Conservation (phyloP, 176 grass and related monocot species). For the Chrysopogon serrulatus region DNA sequence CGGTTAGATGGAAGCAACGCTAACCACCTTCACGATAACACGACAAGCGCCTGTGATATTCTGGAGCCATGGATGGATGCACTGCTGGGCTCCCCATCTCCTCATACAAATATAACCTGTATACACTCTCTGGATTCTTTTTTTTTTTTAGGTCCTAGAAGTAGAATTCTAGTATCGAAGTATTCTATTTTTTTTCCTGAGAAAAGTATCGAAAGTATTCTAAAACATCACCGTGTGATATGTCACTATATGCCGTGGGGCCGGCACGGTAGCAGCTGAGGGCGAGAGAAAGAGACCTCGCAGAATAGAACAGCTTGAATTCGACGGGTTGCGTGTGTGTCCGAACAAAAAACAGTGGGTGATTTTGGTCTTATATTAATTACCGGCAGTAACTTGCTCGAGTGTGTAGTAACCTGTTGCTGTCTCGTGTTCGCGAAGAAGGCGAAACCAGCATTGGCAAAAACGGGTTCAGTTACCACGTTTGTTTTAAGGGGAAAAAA, state of each 20-base stretch:
- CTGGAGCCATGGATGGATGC: slow-evolving; percentile 5
- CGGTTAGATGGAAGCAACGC: slow-evolving; percentile 48
- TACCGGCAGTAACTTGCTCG: neutral
- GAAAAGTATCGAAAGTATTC: too few species aligned
- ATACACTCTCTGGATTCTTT: neutral
- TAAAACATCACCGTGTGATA: neutral
- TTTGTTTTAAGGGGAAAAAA: neutral
- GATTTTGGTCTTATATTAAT: neutral
- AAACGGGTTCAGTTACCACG: neutral
- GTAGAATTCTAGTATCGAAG: neutral
- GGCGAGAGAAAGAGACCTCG: slow-evolving; percentile 31
- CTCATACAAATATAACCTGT: neutral
- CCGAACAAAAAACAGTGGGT: neutral
- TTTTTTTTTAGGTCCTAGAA: neutral
- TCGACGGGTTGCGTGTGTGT: neutral
- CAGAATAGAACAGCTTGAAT: neutral
- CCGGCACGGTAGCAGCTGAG: slow-evolving; percentile 15
- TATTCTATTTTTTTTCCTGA: too few species aligned
- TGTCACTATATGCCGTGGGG: slow-evolving; percentile 17
- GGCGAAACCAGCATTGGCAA: neutral
- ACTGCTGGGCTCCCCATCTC: neutral
- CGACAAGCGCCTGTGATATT: slow-evolving; percentile 37
- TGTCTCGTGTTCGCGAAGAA: neutral
- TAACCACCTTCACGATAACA: slow-evolving; percentile 41
- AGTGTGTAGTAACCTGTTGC: neutral